Evolutionary conservation across 2,329 filamentous ascomycete species (phyloP).

Genomic region (Phyllosticta capitalensis): DNA sequence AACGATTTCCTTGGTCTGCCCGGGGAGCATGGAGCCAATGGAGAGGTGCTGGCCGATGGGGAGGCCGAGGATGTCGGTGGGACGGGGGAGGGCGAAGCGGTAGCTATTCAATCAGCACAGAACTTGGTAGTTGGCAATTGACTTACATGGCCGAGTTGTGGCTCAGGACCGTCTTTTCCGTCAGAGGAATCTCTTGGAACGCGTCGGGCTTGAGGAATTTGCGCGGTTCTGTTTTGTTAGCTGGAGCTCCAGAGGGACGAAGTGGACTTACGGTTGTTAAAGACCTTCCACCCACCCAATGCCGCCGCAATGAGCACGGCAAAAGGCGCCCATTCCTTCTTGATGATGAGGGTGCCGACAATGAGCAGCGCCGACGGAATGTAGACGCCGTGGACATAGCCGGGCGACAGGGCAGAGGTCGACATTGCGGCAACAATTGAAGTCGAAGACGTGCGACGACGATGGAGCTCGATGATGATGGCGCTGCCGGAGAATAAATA

Average conservation of each 20-base stretch:
- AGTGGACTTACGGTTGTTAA: conserved; percentile 53
- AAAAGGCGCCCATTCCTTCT: conserved; percentile 60
- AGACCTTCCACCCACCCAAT: conserved; percentile 63
- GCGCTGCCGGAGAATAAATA: not conserved
- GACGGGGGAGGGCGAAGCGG: conserved; percentile 75
- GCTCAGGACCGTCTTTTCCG: conserved; percentile 89
- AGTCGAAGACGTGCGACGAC: not conserved
- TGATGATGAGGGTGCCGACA: conserved; percentile 65
- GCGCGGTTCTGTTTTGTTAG: conserved; percentile 51
- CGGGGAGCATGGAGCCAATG: conserved; percentile 54
- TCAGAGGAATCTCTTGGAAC: conserved; percentile 88
- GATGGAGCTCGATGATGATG: not conserved
- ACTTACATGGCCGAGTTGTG: conserved; percentile 94
- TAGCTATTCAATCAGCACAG: conserved; percentile 49
- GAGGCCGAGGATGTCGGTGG: conserved; percentile 77
- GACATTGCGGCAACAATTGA: too few relatives aligned
- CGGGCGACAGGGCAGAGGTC: conserved; percentile 34
- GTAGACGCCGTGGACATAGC: conserved; percentile 71
- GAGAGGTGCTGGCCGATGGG: conserved; percentile 99
- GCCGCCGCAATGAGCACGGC: conserved; percentile 57
- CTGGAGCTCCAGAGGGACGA: not conserved
- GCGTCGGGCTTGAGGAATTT: conserved; percentile 77
- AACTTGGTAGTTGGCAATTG: not conserved
- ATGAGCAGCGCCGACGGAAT: conserved; percentile 74
- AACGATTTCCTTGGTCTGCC: conserved; percentile 33